These are phyloP conservation scores for Suhomyces kunorum DNA, from an alignment of 1,139 yeast genomes.

Conservation along the genomic window DNA sequence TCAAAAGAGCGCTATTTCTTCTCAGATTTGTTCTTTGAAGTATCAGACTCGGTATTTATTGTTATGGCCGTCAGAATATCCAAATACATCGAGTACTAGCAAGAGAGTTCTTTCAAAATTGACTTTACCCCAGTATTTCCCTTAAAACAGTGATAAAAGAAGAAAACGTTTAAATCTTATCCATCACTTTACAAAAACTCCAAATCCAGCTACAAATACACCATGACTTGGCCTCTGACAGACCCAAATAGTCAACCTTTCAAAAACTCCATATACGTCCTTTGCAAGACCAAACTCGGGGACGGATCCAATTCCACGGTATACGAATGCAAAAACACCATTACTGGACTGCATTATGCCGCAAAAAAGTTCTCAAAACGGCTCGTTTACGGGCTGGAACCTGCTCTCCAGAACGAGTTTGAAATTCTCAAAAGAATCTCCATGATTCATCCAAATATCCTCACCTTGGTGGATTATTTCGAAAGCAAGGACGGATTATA, in stretches of 20 bases:
- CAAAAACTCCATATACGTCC: slow-evolving; percentile 29
- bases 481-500: slow-evolving; percentile 63
- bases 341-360: slow-evolving; percentile 39
- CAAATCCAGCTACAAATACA: neutral
- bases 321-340: slow-evolving; percentile 38
- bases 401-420: slow-evolving; percentile 55
- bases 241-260: slow-evolving; percentile 15
- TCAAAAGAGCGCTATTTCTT: too few species aligned
- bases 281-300: slow-evolving; percentile 35
- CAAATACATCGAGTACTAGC: too few species aligned
- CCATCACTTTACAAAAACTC: too few species aligned
- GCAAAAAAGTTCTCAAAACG: slow-evolving; percentile 39
- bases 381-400: slow-evolving; percentile 37
- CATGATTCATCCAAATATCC: slow-evolving; percentile 47
- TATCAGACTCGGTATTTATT: too few species aligned
- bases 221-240: slow-evolving; percentile 22
- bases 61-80: too few species aligned
- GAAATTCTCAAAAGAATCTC: slow-evolving; percentile 52
- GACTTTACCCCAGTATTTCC: too few species aligned
- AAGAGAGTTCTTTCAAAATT: too few species aligned
- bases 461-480: slow-evolving; percentile 68
- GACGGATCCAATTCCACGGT: slow-evolving; percentile 43
- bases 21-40: too few species aligned
- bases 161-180: too few species aligned
- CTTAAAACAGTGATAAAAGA: too few species aligned